Evolutionary conservation across 768 basidiomycete genomes (phyloP), one percentile per base, ranked within the genome.

Genomic region (Psilocybe subaeruginosa): DNA sequence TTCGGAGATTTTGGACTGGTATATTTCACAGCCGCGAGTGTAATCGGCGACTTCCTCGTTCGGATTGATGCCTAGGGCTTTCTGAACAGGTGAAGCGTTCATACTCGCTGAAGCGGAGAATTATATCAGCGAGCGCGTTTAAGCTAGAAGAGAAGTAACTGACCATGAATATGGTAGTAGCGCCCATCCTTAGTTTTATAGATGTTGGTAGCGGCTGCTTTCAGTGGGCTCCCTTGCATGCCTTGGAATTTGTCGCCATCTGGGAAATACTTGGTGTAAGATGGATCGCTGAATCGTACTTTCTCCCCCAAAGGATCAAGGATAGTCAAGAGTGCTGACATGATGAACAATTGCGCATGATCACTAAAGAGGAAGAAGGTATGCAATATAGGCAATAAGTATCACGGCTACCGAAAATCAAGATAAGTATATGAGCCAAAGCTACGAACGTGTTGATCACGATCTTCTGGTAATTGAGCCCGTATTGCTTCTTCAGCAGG

Each of bases 151-250:
- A 53, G 4, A 8, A 23, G 17, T 16, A 11, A 39, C 61, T 3
- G 17, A 68, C 72, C 67, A 43, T 73, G 69, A 3, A 70, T 19
- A 56, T 73, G 70, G 37, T 66, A 69, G 45, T 66, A 73, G 17
- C 66, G 64, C 8, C 66, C 70, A 27, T 71, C 70, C 43, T 63
- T 68, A 5, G 68, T 66, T 50, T 59, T 68, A 59, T 73, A 71
- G 8, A 71, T 69, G 54, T 71, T 71, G 2, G 67, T 73, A 27
- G 63, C 61, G 0, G 65, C 68, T 3, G 29, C 16, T 12, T 45
- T 58, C 19, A 66, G 39, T 9, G 27, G 29, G 29, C 45, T 56
- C 19, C 54, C 54, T 52, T 46, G 56, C 9, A 63, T 12, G 3
- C 16, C 49, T 0, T 56, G 54, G 56, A 67, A 62, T 17, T 59